Percentiles rank a stretch among this genome's conserved stretches.
These are phyloP conservation scores for Fraxinus cuspidata DNA, from an alignment of 257 asterid genomes.

Conservation along the genomic window DNA sequence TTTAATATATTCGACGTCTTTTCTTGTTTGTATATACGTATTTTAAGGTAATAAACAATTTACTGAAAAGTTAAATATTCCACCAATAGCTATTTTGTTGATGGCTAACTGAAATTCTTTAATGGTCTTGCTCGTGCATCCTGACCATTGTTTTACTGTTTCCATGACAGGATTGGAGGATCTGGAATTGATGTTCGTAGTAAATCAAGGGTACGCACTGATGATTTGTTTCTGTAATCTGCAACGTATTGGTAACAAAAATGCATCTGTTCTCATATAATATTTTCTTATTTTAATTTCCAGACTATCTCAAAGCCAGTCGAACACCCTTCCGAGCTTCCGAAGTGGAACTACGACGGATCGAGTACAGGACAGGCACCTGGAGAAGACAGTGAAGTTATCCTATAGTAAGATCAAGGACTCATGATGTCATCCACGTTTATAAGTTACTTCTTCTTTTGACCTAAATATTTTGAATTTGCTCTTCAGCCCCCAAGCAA, in stretches of 20 bases:
- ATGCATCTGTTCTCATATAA: constrained; percentile 14
- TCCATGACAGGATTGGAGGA: constrained; percentile 83
- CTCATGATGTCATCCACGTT: neutral
- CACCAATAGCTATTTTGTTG: neutral
- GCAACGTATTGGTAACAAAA: neutral
- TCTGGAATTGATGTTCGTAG: constrained; percentile 88
- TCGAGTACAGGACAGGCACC: constrained; percentile 99
- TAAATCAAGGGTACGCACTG: constrained; percentile 73
- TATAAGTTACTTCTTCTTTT: neutral
- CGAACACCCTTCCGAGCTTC: constrained; percentile 92
- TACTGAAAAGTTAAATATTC: neutral
- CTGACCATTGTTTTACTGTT: constrained; percentile 1
- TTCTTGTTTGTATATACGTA: neutral
- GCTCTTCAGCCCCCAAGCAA: constrained; percentile 85
- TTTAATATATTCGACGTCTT: neutral
- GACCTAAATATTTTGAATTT: constrained; percentile 24
- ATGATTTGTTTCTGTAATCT: constrained; percentile 1
- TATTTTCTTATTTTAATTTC: constrained; percentile 20
- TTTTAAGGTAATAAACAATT: neutral
- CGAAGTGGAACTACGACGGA: constrained; percentile 98
- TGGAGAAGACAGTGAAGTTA: constrained; percentile 98
- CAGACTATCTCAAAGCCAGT: constrained; percentile 89
- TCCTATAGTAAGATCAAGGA: constrained; percentile 73
- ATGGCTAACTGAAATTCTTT: neutral
- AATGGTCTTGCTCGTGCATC: neutral